Conservation (phyloP, 805 yeast species). For the Lachancea sp. region DNA sequence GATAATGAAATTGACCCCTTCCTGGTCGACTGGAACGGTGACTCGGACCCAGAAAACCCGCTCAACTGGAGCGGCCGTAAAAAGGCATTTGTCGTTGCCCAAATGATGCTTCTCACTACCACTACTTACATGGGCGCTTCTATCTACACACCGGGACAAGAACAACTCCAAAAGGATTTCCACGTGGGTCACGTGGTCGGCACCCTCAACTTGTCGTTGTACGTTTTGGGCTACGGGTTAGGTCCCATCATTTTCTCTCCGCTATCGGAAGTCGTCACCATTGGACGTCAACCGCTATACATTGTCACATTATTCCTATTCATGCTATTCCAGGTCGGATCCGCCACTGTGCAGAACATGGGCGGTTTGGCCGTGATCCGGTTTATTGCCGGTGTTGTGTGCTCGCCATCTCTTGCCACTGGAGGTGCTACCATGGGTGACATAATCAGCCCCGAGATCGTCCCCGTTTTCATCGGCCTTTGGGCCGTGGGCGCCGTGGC, state of each 20-base stretch:
- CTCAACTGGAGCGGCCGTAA: slow-evolving; percentile 45
- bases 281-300: slow-evolving; percentile 50
- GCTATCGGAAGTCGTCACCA: slow-evolving; percentile 45
- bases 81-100: slow-evolving; percentile 35
- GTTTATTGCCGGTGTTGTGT: slow-evolving; percentile 48
- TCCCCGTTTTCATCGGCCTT: slow-evolving; percentile 42
- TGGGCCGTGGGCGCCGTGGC: slow-evolving; percentile 51
- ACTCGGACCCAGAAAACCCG: slow-evolving; percentile 51
- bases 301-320: slow-evolving; percentile 43
- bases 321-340: slow-evolving; percentile 48
- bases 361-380: slow-evolving; percentile 46
- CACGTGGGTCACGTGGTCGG: slow-evolving; percentile 39
- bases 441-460: slow-evolving; percentile 36
- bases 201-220: slow-evolving; percentile 46
- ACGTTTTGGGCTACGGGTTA: slow-evolving; percentile 54
- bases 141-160: slow-evolving; percentile 48
- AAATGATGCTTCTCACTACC: slow-evolving; percentile 41
- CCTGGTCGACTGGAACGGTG: slow-evolving; percentile 23
- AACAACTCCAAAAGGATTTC: slow-evolving; percentile 40
- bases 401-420: slow-evolving; percentile 51
- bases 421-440: slow-evolving; percentile 56
- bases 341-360: slow-evolving; percentile 45
- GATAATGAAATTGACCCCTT: slow-evolving; percentile 30
- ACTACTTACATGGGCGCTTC: slow-evolving; percentile 54
- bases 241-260: slow-evolving; percentile 59